Base-by-base conservation (phyloP, 495 filamentous ascomycete genomes). In the Aspergillus wentii region DNA sequence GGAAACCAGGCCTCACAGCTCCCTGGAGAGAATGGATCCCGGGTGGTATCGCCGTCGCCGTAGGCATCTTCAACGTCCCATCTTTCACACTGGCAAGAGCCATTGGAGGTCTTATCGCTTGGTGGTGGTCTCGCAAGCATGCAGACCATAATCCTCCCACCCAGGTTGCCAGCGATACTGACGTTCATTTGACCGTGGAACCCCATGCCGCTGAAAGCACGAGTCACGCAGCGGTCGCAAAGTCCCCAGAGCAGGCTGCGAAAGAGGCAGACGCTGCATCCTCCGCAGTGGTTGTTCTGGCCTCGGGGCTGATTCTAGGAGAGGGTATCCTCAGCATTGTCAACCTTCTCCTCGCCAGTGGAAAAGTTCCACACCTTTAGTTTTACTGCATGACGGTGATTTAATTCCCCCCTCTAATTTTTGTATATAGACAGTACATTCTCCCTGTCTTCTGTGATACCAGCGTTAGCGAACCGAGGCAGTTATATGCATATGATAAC, bases 51-150 rank as follows among this genome's bases (percentile, higher is more conserved):
- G 92, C 92, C 22, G 89, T 96, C 23, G 90, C 90, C 26, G 87
- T 95, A 53, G 89, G 92, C 19, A 98, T 98, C 78, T 99, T 97
- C 65, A 99, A 97, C 51, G 83, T 86, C 2, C 94, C 94, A 1
- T 92, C 86, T 1, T 99, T 99, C 50, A 97, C 94, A 0, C 72
- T 99, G 3, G 90, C 94, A 2, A 65, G 94, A 32, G 83, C 87
- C 2, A 82, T 88, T 8, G 94, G 94, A 6, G 94, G 92, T 2
- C 39, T 94, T 23, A 57, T 95, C 31, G 80, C 78, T 43, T 95
- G 87, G 83, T 94, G 85, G 71, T 72, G 65, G 65, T 43, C 59
- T 7, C 57, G 64, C 7, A 47, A 51, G 16, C 49, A 66, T 29
- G 13, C 54, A 7, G 26, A 29, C 11, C 14, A n/a, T 13, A 13